These are phyloP conservation scores for Mortierella sp. DNA, from an alignment of 371 early-diverging fungal genomes.

Conservation along the genomic window DNA sequence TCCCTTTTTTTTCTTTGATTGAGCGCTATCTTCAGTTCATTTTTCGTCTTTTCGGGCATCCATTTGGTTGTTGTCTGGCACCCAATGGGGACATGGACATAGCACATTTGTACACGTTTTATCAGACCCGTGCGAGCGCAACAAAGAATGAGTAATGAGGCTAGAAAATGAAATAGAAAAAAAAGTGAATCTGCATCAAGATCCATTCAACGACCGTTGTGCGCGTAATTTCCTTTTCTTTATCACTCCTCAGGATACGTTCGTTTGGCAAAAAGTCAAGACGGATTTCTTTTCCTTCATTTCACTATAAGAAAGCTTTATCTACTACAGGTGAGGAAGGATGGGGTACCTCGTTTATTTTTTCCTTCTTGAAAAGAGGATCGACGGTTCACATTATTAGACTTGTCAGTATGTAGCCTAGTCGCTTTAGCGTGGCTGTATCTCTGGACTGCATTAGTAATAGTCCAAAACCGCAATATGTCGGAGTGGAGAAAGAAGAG, in stretches of 20 bases:
- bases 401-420: neutral
- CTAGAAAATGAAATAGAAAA: neutral
- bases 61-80: conserved; percentile 7
- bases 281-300: neutral
- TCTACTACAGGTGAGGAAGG: neutral
- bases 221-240: neutral
- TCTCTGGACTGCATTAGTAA: conserved; percentile 2
- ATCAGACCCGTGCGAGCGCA: neutral
- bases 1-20: neutral
- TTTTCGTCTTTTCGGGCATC: neutral
- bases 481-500: conserved; percentile 1
- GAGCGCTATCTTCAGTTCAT: neutral
- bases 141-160: neutral
- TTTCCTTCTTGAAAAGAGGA: neutral
- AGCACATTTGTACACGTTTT: neutral
- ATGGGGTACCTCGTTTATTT: neutral
- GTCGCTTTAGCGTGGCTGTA: neutral
- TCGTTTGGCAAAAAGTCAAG: neutral
- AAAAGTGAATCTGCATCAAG: neutral
- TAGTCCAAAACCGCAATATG: neutral
- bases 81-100: neutral
- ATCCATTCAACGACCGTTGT: neutral
- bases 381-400: neutral
- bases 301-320: neutral
- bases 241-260: neutral